Percentiles rank a stretch among this genome's conserved stretches.
phyloP scores from a whole-genome alignment of 257 asterid species.

The Solanum peruvianum region DNA sequence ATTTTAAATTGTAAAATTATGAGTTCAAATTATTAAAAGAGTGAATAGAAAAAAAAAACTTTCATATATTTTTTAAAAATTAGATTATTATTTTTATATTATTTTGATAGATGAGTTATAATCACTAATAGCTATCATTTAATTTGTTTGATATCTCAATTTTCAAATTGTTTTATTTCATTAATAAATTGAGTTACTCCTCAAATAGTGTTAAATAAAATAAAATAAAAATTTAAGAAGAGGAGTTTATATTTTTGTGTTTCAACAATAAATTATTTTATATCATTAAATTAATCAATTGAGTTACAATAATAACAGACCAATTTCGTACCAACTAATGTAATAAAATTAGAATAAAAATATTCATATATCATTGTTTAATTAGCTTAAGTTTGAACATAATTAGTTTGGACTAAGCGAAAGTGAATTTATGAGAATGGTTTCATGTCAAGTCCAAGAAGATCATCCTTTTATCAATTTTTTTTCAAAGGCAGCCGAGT shows the following conservation, averaged over 20 bases:
- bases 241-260: neutral
- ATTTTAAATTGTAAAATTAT: too few species aligned
- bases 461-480: neutral
- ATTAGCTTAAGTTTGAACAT: neutral
- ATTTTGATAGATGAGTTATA: too few species aligned
- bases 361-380: neutral
- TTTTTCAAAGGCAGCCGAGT: accelerated
- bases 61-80: too few species aligned
- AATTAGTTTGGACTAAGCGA: neutral
- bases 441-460: neutral
- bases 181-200: neutral
- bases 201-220: too few species aligned
- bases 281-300: neutral
- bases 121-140: neutral
- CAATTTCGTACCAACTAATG: neutral
- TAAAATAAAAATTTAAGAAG: too few species aligned
- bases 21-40: neutral
- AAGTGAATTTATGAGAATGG: neutral
- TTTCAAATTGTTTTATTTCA: neutral
- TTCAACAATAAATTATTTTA: neutral
- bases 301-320: neutral
- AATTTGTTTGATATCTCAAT: neutral
- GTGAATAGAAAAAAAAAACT: neutral
- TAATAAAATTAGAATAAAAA: too few species aligned
- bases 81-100: too few species aligned